Percentiles rank a stretch among this genome's conserved stretches.
phyloP scores from a whole-genome alignment of 441 rosid genomes.

The Viola pubescens region DNA sequence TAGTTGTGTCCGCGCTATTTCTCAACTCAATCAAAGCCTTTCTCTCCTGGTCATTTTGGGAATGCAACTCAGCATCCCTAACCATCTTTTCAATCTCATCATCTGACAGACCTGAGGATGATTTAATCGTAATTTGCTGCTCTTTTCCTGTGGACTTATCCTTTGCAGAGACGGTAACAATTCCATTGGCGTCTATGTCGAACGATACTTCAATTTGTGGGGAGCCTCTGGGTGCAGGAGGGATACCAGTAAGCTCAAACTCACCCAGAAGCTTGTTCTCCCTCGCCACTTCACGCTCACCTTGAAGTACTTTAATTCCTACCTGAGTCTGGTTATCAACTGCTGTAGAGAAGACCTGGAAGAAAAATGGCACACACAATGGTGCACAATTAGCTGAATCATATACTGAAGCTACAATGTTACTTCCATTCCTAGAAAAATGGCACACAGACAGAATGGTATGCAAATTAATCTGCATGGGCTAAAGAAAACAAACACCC shows the following conservation, averaged over 20 bases:
- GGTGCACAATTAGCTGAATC: too few relatives aligned
- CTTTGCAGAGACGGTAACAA: slow-evolving; percentile 83
- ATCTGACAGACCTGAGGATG: slow-evolving; percentile 77
- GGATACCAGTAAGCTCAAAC: slow-evolving; percentile 73
- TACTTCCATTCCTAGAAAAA: too few relatives aligned
- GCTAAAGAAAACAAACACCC: too few relatives aligned
- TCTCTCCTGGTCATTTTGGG: slow-evolving; percentile 71
- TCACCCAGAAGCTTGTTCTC: slow-evolving; percentile 78
- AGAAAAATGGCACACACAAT: too few relatives aligned
- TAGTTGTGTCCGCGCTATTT: slow-evolving; percentile 71
- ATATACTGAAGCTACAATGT: too few relatives aligned
- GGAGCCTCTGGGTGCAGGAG: slow-evolving; percentile 77
- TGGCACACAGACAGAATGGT: too few relatives aligned
- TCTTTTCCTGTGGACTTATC: slow-evolving; percentile 76
- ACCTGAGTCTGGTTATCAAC: slow-evolving; percentile 87
- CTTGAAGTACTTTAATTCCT: slow-evolving; percentile 82
- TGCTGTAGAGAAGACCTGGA: slow-evolving; percentile 77
- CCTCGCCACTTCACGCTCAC: slow-evolving; percentile 79
- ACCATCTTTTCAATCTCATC: slow-evolving; percentile 85
- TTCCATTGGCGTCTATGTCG: slow-evolving; percentile 88
- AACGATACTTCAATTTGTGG: slow-evolving; percentile 93
- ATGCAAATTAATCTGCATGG: too few relatives aligned
- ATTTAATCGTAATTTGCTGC: slow-evolving; percentile 82
- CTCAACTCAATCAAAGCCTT: slow-evolving; percentile 59
- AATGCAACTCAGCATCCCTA: slow-evolving; percentile 60